Percentiles rank a stretch among this genome's conserved stretches.
phyloP scores from a whole-genome alignment of 2,329 filamentous ascomycete species.

The Rutstroemia sydowiana region DNA sequence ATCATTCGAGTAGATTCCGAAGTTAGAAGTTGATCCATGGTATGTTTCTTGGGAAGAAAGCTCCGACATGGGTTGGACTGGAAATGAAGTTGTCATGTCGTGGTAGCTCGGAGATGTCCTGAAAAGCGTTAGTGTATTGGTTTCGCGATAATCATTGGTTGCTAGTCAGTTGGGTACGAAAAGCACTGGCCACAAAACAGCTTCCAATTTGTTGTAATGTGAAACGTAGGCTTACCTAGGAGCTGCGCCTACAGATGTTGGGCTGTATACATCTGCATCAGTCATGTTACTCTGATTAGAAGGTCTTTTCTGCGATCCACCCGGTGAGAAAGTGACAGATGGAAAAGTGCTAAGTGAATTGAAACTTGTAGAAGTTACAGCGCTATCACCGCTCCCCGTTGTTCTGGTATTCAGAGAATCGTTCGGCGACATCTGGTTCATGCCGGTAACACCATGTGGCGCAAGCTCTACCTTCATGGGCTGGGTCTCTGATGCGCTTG shows the following conservation, averaged over 20 bases:
- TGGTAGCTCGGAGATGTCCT: not conserved
- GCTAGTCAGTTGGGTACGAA: no score
- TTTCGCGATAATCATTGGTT: no score
- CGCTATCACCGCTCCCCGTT: conserved; percentile 17
- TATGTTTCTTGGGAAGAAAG: not conserved
- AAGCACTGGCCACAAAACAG: no score
- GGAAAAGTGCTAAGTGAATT: conserved; percentile 20
- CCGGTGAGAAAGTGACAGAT: conserved; percentile 18
- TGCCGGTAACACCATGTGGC: conserved; percentile 1
- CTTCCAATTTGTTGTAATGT: conserved; percentile 5
- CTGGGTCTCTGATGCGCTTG: conserved; percentile 21
- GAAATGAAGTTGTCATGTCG: conserved; percentile 3
- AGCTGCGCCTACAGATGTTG: conserved; percentile 12
- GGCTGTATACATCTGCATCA: conserved; percentile 16
- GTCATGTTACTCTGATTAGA: conserved; percentile 17
- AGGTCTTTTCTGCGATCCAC: conserved; percentile 16
- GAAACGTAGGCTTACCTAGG: conserved; percentile 13
- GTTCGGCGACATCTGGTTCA: conserved; percentile 16
- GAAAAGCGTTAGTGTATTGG: conserved; percentile 1
- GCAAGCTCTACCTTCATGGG: conserved; percentile 4
- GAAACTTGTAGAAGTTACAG: conserved; percentile 20
- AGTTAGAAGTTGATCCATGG: conserved; percentile 9
- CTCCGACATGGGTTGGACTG: conserved; percentile 1
- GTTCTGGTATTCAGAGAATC: conserved; percentile 22
- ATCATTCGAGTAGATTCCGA: conserved; percentile 14